Evolutionary conservation across 371 early-diverging fungal genomes (phyloP).

Genomic region (Apophysomyces variabilis): DNA sequence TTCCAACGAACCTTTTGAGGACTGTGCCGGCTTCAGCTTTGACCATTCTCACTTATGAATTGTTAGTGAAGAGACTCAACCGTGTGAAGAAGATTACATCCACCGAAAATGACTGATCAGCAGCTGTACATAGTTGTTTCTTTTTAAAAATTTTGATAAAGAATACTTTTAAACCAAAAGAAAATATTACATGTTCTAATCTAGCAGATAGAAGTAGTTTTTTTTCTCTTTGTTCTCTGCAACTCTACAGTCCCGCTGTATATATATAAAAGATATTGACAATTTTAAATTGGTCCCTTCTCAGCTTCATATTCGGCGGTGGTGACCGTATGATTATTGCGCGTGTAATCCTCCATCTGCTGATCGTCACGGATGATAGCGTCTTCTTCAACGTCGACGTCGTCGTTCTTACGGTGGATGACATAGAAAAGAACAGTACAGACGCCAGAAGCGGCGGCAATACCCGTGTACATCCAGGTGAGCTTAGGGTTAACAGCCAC

Average conservation of each 20-base stretch:
- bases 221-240: not conserved
- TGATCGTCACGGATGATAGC: conserved; percentile 26
- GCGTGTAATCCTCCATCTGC: conserved; percentile 14
- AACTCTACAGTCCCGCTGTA: conserved; percentile 10
- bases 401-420: conserved; percentile 25
- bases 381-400: conserved; percentile 29
- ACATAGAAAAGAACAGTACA: conserved; percentile 28
- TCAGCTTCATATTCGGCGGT: conserved; percentile 20
- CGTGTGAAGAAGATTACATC: conserved; percentile 24
- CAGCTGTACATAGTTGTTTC: not conserved
- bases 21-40: conserved; percentile 91
- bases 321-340: conserved; percentile 4
- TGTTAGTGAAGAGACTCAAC: conserved; percentile 44
- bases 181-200: not conserved
- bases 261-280: not conserved
- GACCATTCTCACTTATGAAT: conserved; percentile 88
- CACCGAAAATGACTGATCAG: not conserved
- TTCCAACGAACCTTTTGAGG: conserved; percentile 85
- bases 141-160: not conserved
- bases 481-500: conserved; percentile 72
- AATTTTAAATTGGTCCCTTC: conserved; percentile 8
- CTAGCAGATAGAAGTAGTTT: not conserved
- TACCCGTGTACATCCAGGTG: conserved; percentile 65
- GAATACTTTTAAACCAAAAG: not conserved
- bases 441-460: conserved; percentile 27